Base-by-base conservation (phyloP, 1,139 yeast species). In the Yamadazyma pseudoaaseri region DNA sequence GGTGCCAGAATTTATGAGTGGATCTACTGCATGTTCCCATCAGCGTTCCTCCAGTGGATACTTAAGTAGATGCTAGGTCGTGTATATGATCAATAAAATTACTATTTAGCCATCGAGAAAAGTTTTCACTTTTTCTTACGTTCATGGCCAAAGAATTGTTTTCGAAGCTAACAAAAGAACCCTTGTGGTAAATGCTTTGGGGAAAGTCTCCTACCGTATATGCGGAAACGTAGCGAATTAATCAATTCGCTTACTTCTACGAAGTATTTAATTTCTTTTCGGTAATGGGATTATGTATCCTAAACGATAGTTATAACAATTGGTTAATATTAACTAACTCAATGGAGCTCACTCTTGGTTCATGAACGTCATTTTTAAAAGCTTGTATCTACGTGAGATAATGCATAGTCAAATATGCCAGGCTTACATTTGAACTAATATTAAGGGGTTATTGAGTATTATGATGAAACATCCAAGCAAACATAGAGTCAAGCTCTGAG, bases 401-500 rank as follows among this genome's bases (percentile, higher is more conserved):
- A 38, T 47, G 89, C 77, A 76, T 76, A 65, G 86, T 83, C 90
- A 65, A 69, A 81, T 70, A 70, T 79, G 79, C 89, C 85, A 63
- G 73, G 73, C 76, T 73, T 22, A 47, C 51, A 18, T 51, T 28
- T 20, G 34, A 20, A 22, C 12, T 27, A 29, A 31, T 29, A 38
- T 45, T 38, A 43, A 36, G 49, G 42, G 48, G 47, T 38, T 38
- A 16, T 36, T 47, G 53, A 45, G 48, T 38, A 54, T 45, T 39
- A 74, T 82, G 92, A 84, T 82, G 92, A 83, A 75, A 81, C 64
- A 77, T 69, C 62, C 63, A 71, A 79, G 74, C 86, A 80, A 76
- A 81, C 87, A 81, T 82, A 82, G 94, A 84, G 94, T 84, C 94
- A 84, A 84, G 94, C 94, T 84, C 94, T 72, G 87, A 82, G 83